Percentiles rank a stretch among this genome's conserved stretches.
These are phyloP conservation scores for Pharus latifolius DNA, from an alignment of 176 grass and related monocot genomes.

Conservation along the genomic window DNA sequence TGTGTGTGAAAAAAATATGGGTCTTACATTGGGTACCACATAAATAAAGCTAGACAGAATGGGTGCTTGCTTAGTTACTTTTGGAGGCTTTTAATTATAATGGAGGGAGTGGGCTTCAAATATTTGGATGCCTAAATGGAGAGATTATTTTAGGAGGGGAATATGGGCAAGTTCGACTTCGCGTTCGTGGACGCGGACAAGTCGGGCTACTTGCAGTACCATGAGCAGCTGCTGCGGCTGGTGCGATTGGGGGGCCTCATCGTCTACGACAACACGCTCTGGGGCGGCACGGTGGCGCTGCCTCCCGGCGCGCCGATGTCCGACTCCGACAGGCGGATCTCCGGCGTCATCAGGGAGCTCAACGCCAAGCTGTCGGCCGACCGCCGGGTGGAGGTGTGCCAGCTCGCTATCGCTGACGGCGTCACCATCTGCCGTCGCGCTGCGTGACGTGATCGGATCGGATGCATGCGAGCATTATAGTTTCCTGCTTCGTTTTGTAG, in stretches of 20 bases:
- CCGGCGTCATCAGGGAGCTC: constrained; percentile 9
- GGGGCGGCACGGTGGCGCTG: constrained; percentile 39
- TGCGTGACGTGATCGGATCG: too few species aligned
- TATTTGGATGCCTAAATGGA: too few species aligned
- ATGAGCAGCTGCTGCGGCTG: constrained; percentile 30
- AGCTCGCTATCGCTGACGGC: constrained; percentile 57
- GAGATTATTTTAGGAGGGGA: too few species aligned
- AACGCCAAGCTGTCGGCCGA: constrained; percentile 24
- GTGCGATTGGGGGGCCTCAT: constrained; percentile 50
- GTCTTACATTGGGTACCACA: too few species aligned
- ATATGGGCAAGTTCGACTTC: constrained; percentile 47
- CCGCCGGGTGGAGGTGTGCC: constrained; percentile 40
- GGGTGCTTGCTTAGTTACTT: too few species aligned
- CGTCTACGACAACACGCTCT: constrained; percentile 68
- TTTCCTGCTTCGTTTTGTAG: too few species aligned
- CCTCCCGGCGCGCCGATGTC: constrained; percentile 17
- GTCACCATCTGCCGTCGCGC: constrained; percentile 69
- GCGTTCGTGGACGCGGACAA: constrained; percentile 71
- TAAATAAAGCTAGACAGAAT: too few species aligned
- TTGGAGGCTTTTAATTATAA: too few species aligned
- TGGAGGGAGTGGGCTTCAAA: too few species aligned
- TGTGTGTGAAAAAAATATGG: too few species aligned
- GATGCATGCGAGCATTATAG: too few species aligned
- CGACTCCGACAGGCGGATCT: not conserved
- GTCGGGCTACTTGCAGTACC: constrained; percentile 46